Evolutionary conservation across 2,329 filamentous ascomycete genomes (phyloP), one percentile per base, ranked within the genome.

Genomic region (Sporothrix brasiliensis): DNA sequence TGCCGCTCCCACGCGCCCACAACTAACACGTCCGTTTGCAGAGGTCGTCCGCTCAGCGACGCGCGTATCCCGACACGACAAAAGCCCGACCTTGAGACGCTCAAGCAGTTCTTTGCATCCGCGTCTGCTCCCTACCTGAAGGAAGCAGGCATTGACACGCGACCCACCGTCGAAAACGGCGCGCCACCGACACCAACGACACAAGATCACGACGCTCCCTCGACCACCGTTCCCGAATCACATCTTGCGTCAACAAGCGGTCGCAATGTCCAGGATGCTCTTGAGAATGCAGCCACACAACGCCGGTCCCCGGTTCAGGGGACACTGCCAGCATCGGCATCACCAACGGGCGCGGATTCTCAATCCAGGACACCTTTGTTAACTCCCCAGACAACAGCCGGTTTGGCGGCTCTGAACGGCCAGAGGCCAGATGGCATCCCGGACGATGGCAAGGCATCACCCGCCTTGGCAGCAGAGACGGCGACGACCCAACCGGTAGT

Each of bases 1-100:
- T 21, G 63, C 21, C 19, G 27, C 7, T 14, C 14, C 27, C 6
- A 49, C 67, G 44, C 52, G 39, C 41, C 24, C 11, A n/a, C 41
- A 14, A 68, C 75, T 77, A 73, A 77, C 72, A 47, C 24, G 16
- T 52, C 49, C 47, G 47, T 69, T 71, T 71, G 54, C 76, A 86
- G 84, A 78, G 81, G 83, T 70, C 80, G 81, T 67, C 80, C 79
- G 71, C 79, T 89, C 53, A 83, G 85, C 75, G 86, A 87, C 76
- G 79, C 80, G 66, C 84, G 81, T 75, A 84, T 88, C 71, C 87
- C 87, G 66, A 73, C 80, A 69, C 82, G 83, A 73, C 83, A 81
- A 70, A 79, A 79, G 73, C 78, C 82, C 66, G 80, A 82, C 70
- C 81, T 84, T 49, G 81, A 85, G 71, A 77, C 77, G 19, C 74